Conservation (phyloP, 306 rosid genomes). For the Carpinus fangiana region DNA sequence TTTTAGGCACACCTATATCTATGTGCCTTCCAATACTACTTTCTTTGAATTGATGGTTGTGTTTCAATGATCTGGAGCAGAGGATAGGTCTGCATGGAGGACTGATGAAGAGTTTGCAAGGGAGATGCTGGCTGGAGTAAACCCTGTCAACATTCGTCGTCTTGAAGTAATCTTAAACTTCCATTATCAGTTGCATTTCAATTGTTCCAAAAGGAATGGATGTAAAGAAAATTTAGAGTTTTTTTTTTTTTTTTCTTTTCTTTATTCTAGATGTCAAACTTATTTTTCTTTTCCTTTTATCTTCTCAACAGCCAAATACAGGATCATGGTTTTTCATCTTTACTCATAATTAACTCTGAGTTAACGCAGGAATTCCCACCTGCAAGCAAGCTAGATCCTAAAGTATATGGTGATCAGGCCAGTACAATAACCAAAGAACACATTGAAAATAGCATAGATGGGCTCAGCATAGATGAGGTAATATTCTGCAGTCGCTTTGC, state of each 20-base stretch:
- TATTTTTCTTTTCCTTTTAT: background rate
- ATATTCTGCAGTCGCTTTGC: slow-evolving; percentile 3
- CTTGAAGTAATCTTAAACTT: slow-evolving; percentile 52
- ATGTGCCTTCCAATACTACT: background rate
- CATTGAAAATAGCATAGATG: slow-evolving; percentile 54
- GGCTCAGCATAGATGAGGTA: slow-evolving; percentile 63
- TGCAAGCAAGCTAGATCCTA: slow-evolving; percentile 56
- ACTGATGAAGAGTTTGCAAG: slow-evolving; percentile 87
- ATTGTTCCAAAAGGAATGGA: background rate
- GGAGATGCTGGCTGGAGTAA: slow-evolving; percentile 87
- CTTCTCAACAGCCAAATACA: background rate
- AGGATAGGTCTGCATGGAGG: slow-evolving; percentile 72
- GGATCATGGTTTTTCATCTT: background rate
- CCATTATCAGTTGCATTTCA: background rate
- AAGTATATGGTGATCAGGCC: slow-evolving; percentile 64
- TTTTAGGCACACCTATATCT: background rate
- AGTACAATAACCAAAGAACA: slow-evolving; percentile 57
- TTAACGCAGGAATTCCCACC: slow-evolving; percentile 75
- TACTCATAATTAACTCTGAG: slow-evolving; percentile 11
- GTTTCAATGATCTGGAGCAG: slow-evolving; percentile 49
- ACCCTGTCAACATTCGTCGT: slow-evolving; percentile 61
- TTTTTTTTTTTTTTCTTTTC: too few species aligned
- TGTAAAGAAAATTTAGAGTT: background rate
- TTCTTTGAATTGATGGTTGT: background rate
- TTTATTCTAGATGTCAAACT: background rate